Base-by-base conservation (phyloP, 2,329 filamentous ascomycete species). In the Lecanicillium sp. region DNA sequence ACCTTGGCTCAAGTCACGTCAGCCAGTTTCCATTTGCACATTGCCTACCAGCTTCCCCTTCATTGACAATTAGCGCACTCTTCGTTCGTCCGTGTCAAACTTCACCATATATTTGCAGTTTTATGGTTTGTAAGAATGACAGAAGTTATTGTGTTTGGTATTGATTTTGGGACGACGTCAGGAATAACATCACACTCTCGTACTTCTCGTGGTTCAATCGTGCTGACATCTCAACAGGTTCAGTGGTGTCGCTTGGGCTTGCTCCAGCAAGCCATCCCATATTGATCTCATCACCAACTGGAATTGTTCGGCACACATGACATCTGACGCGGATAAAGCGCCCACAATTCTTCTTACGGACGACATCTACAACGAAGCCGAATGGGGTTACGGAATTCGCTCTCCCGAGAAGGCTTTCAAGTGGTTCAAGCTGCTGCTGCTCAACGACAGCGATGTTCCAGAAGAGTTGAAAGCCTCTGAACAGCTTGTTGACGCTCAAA, bases 111-210 rank as follows among this genome's bases (percentile, higher is more conserved):
- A n/a, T n/a, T n/a, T n/a, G n/a, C n/a, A n/a, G n/a, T n/a, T n/a
- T n/a, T n/a, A n/a, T n/a, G n/a, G n/a, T n/a, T n/a, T 20, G 5
- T 13, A 15, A 14, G 29, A 1, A 31, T n/a, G 1, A 43, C 43
- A n/a, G 44, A 54, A 28, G 17, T 15, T 0, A 49, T 68, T 2
- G 45, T 65, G 14, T 46, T 69, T 3, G 62, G 66, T 0, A 56
- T 72, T 6, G 68, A 71, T 29, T 69, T 71, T 33, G 67, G 66
- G 1, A 71, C 68, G 0, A 71, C 66, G 51, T 68, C 42, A 42
- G 59, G 47, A 2, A 4, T 8, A 1, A 4, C 7, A 7, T 20
- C 17, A 17, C n/a, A n/a, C 17, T 1, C n/a, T 11, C 14, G 13
- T 3, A 3, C 5, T 4, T 7, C 11, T 7, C 3, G 5, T 37